Percentiles rank a stretch among this genome's conserved stretches.
Conservation (phyloP, 2,329 filamentous ascomycete genomes). For the Thelonectria blattea region DNA sequence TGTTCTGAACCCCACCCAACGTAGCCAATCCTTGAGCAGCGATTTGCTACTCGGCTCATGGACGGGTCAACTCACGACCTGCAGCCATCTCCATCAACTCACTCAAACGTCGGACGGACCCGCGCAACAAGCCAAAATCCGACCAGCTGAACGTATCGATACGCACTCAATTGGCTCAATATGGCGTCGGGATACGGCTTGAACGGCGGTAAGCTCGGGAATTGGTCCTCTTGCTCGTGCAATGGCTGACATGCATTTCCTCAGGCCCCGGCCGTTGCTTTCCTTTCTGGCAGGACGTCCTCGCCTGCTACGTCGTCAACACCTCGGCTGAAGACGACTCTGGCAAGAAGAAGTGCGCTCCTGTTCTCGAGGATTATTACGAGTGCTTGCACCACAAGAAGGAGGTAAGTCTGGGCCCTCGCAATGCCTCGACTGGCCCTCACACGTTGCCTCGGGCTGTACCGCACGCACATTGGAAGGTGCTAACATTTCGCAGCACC, state of each 20-base stretch:
- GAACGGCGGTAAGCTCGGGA: slow-evolving; percentile 69
- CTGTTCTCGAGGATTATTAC: slow-evolving; percentile 93
- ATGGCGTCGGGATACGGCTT: slow-evolving; percentile 88
- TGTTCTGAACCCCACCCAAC: slow-evolving; percentile 2
- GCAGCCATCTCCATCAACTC: slow-evolving; percentile 31
- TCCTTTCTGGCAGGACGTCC: slow-evolving; percentile 99
- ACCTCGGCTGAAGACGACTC: slow-evolving; percentile 77
- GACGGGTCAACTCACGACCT: slow-evolving; percentile 36
- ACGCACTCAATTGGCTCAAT: slow-evolving; percentile 43
- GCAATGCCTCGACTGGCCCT: slow-evolving; percentile 2
- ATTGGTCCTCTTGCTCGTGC: not conserved
- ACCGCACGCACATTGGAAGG: not conserved
- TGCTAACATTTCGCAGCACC: slow-evolving; percentile 61
- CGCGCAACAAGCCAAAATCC: slow-evolving; percentile 33
- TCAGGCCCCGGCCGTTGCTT: slow-evolving; percentile 81
- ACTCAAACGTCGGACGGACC: slow-evolving; percentile 31
- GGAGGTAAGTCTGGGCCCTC: slow-evolving; percentile 69
- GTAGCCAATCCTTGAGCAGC: slow-evolving; percentile 28
- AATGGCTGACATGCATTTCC: slow-evolving; percentile 32
- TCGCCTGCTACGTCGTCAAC: slow-evolving; percentile 98
- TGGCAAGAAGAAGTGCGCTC: slow-evolving; percentile 86
- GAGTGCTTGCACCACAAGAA: slow-evolving; percentile 99
- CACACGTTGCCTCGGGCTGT: not conserved
- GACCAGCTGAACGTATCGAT: slow-evolving; percentile 34
- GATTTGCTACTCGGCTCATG: slow-evolving; percentile 38